These are phyloP conservation scores for Rhodotorula paludigena DNA, from an alignment of 768 basidiomycete species.

Conservation along the genomic window DNA sequence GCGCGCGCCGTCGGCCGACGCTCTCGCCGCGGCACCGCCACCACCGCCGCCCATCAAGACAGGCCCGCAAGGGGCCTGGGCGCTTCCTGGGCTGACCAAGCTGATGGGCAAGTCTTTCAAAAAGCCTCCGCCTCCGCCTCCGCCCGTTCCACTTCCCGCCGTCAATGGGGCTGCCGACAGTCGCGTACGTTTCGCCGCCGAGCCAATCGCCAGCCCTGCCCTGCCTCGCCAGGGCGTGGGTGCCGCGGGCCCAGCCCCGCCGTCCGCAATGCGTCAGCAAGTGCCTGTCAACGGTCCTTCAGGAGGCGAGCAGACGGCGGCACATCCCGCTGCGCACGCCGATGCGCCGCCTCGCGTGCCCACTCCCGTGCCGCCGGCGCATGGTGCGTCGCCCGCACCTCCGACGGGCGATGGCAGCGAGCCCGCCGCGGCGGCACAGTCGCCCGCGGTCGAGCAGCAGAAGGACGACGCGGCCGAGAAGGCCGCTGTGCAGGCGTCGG, in stretches of 20 bases:
- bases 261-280: no score
- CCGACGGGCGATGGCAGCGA: no score
- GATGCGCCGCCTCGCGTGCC: background rate
- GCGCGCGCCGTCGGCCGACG: no score
- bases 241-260: no score
- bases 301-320: no score
- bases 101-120: background rate
- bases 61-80: background rate
- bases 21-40: no score
- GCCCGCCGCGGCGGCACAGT: no score
- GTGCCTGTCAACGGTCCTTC: no score
- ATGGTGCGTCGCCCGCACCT: background rate
- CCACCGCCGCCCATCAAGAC: no score
- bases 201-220: background rate
- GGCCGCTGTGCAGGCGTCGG: background rate
- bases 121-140: background rate
- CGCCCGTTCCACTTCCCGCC: background rate
- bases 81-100: background rate
- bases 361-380: background rate
- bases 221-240: background rate
- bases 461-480: background rate
- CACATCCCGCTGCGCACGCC: no score
- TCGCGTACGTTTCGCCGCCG: background rate
- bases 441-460: no score
- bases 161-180: background rate